Evolutionary conservation across 768 basidiomycete genomes (phyloP), one percentile per base, ranked within the genome.

Genomic region (Amanita subjunquillea): DNA sequence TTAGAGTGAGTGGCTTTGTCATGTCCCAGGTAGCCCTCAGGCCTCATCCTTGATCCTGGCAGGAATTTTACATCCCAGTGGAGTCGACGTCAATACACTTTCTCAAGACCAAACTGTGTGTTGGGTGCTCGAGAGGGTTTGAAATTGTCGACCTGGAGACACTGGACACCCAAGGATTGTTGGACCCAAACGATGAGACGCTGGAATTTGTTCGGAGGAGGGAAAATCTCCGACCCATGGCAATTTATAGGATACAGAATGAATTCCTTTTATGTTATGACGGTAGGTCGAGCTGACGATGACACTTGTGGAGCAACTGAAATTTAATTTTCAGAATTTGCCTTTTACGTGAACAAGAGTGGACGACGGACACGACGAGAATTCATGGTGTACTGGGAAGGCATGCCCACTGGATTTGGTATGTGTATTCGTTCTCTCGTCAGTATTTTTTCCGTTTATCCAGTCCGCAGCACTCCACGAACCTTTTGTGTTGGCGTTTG

Each of bases 61-160:
- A 96, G 92, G 95, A 98, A 66, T 98, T 99, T 70, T 99, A 98
- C 63, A 97, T 99, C 55, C 95, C 96, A 0, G 91, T 96, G 10
- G 93, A 98, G 65, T 95, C 92, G 48, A 91, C 83, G 53, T 97
- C 94, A 10, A 87, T 98, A 22, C 95, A 96, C 68, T 97, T 95
- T 72, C 76, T 99, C 58, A 96, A 95, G 74, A 96, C 95, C 44
- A 89, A 87, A 70, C 79, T 99, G 58, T 99, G 96, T 65, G 91
- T 99, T 12, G 96, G 95, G 1, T 95, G 93, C 63, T 90, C 94
- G 8, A 87, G 91, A 61, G 96, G 96, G 15, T 98, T 99, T 65
- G 96, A 98, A 70, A 97, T 99, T 58, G 91, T 99, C 57, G 96
- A 99, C 66, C 78, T 98, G 37, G 93, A 97, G 67, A 94, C 87